Base-by-base conservation (phyloP, 768 basidiomycete genomes). In the Leucogyrophana mollusca region DNA sequence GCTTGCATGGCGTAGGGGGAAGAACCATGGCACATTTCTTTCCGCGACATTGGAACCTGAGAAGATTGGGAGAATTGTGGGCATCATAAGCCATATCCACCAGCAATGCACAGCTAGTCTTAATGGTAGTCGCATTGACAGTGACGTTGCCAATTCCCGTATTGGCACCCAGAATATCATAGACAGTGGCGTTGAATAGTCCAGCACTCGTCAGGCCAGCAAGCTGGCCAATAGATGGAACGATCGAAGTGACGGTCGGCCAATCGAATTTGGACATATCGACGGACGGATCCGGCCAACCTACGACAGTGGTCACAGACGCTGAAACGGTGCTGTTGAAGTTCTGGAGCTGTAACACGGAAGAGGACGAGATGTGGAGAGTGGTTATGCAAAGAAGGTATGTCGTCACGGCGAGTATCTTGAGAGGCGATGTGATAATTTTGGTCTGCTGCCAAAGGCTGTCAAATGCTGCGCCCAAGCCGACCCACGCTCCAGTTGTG, bases 341-440 rank as follows among this genome's bases (percentile, higher is more conserved):
- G 16, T 24, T 24, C 23, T 47, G 34, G 0, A 53, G 8, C 9
- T 44, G 32, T 30, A 53, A 39, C 4, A 53, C 27, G 0, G 52
- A 45, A 4, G 52, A 44, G 9, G 52, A 45, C 0, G 52, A 41
- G n/a, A 50, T 43, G 16, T 53, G 52, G 23, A 53, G 43, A 10
- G 43, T 18, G 17, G 48, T 37, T n/a, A 53, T 39, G 21, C 25
- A 24, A 9, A 34, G 14, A 6, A 53, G 52, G 24, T 53, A 53
- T 11, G 44, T 13, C 9, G 46, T 37, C 8, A 45, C 41, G 1
- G 43, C 42, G n/a, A 53, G 21, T 21, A 38, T 37, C 5, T 45
- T 41, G 32, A 30, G 13, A 6, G 43, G 9, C 6, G 52, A 50
- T 7, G 52, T 45, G 1, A 45, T 20, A 10, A 50, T 25, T 0